Percentiles rank a stretch among this genome's conserved stretches.
Evolutionary conservation across 495 filamentous ascomycete species (phyloP).

Genomic region (Emericellopsis terricola): DNA sequence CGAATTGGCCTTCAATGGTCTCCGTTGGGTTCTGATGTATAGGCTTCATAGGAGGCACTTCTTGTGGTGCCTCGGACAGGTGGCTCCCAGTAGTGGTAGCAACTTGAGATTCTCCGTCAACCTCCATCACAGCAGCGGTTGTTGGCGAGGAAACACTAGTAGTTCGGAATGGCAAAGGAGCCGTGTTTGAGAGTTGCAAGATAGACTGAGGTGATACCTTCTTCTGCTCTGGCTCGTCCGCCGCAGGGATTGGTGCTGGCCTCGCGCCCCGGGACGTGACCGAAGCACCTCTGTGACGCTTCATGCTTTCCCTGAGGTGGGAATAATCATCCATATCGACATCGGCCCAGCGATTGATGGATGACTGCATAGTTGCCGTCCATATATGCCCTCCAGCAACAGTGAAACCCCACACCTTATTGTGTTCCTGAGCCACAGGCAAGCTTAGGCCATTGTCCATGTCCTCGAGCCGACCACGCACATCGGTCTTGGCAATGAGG

Average conservation of each 20-base stretch:
- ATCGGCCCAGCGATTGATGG: slow-evolving; percentile 87
- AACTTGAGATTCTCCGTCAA: too few relatives aligned
- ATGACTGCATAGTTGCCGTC: slow-evolving; percentile 86
- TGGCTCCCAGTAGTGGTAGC: slow-evolving; percentile 26
- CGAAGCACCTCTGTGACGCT: slow-evolving; percentile 35
- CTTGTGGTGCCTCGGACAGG: slow-evolving; percentile 40
- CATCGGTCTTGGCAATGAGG: slow-evolving; percentile 85
- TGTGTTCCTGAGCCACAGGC: slow-evolving; percentile 78
- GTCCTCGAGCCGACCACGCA: slow-evolving; percentile 48
- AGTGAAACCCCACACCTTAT: slow-evolving; percentile 73
- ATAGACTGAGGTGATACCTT: slow-evolving; percentile 62
- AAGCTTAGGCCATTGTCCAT: slow-evolving; percentile 81
- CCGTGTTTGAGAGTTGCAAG: slow-evolving; percentile 67
- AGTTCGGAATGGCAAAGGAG: slow-evolving; percentile 39
- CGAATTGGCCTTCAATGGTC: slow-evolving; percentile 88
- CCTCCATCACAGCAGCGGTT: slow-evolving; percentile 16
- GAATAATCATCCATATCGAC: slow-evolving; percentile 49
- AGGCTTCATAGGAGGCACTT: slow-evolving; percentile 41
- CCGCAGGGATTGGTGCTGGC: slow-evolving; percentile 1
- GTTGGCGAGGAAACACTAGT: slow-evolving; percentile 16
- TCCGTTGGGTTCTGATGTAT: slow-evolving; percentile 62
- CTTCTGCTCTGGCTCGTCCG: slow-evolving; percentile 25
- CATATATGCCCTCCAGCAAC: slow-evolving; percentile 68
- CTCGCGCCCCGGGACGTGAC: slow-evolving; percentile 17
- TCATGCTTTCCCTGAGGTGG: slow-evolving; percentile 33